Evolutionary conservation across 257 asterid genomes (phyloP).

Genomic region (Echites panduratus): DNA sequence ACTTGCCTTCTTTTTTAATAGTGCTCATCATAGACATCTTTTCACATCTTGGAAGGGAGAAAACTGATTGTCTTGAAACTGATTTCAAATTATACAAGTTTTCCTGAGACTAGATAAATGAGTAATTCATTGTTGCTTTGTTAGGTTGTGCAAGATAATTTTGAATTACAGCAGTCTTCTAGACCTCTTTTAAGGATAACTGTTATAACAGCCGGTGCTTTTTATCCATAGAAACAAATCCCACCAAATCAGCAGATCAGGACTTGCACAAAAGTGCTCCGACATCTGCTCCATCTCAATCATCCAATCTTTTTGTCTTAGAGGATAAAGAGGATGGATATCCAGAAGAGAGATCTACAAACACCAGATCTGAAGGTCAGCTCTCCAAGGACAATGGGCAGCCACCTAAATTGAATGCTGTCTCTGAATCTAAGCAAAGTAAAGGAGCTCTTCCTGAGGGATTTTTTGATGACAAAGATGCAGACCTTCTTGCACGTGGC

Average conservation of each 20-base stretch:
- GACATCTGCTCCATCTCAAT: conserved; percentile 30
- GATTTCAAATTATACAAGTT: neutral
- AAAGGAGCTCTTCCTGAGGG: conserved; percentile 85
- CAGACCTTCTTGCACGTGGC: conserved; percentile 93
- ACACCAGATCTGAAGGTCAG: conserved; percentile 23
- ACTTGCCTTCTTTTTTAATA: neutral
- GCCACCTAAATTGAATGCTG: conserved; percentile 30
- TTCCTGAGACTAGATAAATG: neutral
- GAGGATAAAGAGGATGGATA: conserved; percentile 29
- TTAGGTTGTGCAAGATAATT: neutral
- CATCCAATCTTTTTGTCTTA: conserved; percentile 25
- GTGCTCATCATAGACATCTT: neutral
- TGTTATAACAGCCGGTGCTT: too few species aligned
- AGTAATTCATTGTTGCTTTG: neutral
- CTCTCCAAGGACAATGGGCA: conserved; percentile 31
- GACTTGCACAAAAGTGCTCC: conserved; percentile 25
- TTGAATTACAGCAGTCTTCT: neutral
- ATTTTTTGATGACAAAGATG: conserved; percentile 85
- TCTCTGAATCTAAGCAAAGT: conserved; percentile 49
- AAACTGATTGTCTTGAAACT: neutral
- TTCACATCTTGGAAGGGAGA: neutral
- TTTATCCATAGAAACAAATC: conserved; percentile 21
- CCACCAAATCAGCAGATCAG: conserved; percentile 23
- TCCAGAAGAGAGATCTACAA: conserved; percentile 17
- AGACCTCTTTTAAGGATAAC: neutral